Percentiles rank a stretch among this genome's conserved stretches.
Evolutionary conservation across 2,329 filamentous ascomycete species (phyloP).

Genomic region (Hypoxylon sp.): DNA sequence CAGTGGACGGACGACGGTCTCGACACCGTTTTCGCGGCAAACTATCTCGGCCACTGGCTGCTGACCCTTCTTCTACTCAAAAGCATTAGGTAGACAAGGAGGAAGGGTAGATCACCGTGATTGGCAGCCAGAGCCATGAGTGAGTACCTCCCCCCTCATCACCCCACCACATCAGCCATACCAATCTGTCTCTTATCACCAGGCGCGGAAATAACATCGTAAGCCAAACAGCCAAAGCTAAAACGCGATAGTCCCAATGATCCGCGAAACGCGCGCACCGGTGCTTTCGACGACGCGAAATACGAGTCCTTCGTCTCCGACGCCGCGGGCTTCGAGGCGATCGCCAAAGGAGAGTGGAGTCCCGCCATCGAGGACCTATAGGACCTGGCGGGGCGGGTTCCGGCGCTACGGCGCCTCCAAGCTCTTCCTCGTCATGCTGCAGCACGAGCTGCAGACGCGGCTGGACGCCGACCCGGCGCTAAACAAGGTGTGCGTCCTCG

Average conservation of each 20-base stretch:
- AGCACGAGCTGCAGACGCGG: constrained; percentile 53
- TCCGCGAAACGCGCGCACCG: constrained; percentile 10
- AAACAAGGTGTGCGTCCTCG: constrained; percentile 52
- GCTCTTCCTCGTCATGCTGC: constrained; percentile 54
- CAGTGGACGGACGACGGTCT: constrained; percentile 40
- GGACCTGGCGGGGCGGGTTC: constrained; percentile 45
- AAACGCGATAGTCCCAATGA: constrained; percentile 19
- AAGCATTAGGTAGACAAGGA: constrained; percentile 44
- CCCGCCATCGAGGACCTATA: constrained; percentile 48
- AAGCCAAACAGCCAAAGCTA: neutral
- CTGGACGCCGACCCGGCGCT: constrained; percentile 51
- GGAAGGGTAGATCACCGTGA: constrained; percentile 36
- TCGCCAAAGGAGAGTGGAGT: constrained; percentile 53
- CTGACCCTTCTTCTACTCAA: constrained; percentile 41
- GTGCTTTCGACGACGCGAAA: constrained; percentile 43
- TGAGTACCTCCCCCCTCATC: constrained; percentile 41
- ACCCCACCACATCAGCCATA: too few relatives aligned
- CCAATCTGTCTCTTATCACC: neutral
- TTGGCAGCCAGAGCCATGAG: constrained; percentile 50
- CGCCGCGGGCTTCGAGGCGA: constrained; percentile 38
- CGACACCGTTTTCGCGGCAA: constrained; percentile 42
- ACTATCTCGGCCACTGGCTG: constrained; percentile 48
- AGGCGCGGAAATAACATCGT: too few relatives aligned
- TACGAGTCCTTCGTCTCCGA: constrained; percentile 49
- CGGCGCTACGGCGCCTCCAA: constrained; percentile 56